Evolutionary conservation across 2,329 filamentous ascomycete species (phyloP), one percentile per base, ranked within the genome.

Genomic region (Fusarium coicis): DNA sequence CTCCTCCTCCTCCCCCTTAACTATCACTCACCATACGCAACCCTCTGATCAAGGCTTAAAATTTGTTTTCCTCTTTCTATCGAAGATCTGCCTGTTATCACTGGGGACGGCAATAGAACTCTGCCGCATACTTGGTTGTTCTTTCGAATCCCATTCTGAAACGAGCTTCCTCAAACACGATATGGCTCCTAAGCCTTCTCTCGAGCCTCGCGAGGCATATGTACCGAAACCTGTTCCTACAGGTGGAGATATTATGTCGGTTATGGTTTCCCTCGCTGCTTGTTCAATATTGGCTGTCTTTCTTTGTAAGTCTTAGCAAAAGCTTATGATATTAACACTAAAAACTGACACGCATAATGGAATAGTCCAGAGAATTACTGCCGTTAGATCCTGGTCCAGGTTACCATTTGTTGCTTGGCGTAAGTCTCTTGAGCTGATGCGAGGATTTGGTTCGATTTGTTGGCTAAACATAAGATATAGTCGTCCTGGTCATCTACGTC

Each of bases 401-500:
- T 69, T 87, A 37, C 84, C 85, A 4, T 79, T 83, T 39, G 81
- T 84, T 23, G 79, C 83, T 12, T 85, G 84, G 84, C 70, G 85
- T 86, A 78, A 73, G 84, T 81, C 34, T 26, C 23, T 21, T 30
- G 11, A 5, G 10, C n/a, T 30, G 18, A 50, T 32, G 19, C n/a
- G 11, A 44, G 10, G 6, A 9, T 10, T 26, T 39, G 23, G 21
- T 23, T 21, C 4, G n/a, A 46, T 15, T 14, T 37, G 32, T 36
- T 37, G 34, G 37, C 49, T 44, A 39, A 36, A 21, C 19, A 53
- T 60, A 59, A 57, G 12, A 58, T 28, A 46, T 56, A 91, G 90
- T 92, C 54, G 85, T 91, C 53, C 82, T 92, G 46, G 82, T 85
- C 15, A 89, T 92, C 40, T 92, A 91, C 72, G 43, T 83, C 64